Evolutionary conservation across 2,329 filamentous ascomycete species (phyloP).

Genomic region (Xylaria sp.): DNA sequence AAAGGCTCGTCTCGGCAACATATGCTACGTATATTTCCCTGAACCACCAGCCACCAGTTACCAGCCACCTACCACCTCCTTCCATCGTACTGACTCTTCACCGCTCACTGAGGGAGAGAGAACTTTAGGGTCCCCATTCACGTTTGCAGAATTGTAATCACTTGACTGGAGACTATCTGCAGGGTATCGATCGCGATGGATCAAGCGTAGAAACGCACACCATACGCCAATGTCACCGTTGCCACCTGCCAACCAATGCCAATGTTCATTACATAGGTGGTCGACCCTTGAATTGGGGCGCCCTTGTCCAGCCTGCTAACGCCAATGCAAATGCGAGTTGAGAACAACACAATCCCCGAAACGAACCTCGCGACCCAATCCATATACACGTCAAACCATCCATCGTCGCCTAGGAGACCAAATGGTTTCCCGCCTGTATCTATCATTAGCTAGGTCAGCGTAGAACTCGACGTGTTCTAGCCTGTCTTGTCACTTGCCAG

Average conservation of each 20-base stretch:
- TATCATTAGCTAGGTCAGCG: constrained; percentile 7
- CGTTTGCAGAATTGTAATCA: background rate
- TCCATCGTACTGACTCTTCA: background rate
- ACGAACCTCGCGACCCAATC: constrained; percentile 8
- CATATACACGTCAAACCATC: constrained; percentile 5
- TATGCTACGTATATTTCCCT: background rate
- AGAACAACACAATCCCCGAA: constrained; percentile 18
- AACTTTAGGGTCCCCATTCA: background rate
- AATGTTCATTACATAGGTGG: constrained; percentile 12
- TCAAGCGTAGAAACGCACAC: constrained; percentile 29
- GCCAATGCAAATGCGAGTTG: constrained; percentile 34
- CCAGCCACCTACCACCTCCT: background rate
- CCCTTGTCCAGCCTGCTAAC: constrained; percentile 25
- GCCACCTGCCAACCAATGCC: constrained; percentile 29
- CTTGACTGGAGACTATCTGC: constrained; percentile 20
- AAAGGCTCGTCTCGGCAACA: background rate
- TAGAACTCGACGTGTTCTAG: background rate
- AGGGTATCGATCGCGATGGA: constrained; percentile 26
- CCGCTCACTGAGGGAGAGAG: background rate
- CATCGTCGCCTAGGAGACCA: constrained; percentile 19
- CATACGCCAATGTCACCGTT: constrained; percentile 31
- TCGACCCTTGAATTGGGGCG: constrained; percentile 8
- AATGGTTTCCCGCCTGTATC: constrained; percentile 35
- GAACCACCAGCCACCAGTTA: background rate
- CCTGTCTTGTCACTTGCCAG: constrained; percentile 45